These are phyloP conservation scores for Tolypocladium inflatum DNA, from an alignment of 2,329 filamentous ascomycete species.

Conservation along the genomic window DNA sequence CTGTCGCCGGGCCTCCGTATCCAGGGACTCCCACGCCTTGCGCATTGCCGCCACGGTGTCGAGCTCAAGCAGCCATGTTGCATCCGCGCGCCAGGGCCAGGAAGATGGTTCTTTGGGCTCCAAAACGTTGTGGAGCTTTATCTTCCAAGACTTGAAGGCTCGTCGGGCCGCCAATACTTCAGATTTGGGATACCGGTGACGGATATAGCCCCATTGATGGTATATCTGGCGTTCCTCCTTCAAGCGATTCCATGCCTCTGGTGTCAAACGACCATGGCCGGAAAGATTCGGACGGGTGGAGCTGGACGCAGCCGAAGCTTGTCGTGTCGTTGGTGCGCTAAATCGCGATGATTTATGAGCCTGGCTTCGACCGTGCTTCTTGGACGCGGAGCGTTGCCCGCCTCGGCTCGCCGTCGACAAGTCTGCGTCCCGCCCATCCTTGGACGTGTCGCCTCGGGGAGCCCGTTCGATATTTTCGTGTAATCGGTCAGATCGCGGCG, in stretches of 20 bases:
- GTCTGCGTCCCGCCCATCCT: not conserved
- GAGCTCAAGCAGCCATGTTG: conserved; percentile 19
- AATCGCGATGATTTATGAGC: not conserved
- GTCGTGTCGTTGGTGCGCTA: not conserved
- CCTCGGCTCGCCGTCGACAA: not conserved
- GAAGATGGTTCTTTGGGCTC: conserved; percentile 7
- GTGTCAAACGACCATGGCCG: not conserved
- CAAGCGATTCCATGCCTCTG: not conserved
- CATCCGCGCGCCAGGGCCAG: conserved; percentile 16
- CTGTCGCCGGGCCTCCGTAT: conserved; percentile 12
- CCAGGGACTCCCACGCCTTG: conserved; percentile 20
- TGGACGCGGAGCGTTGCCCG: not conserved
- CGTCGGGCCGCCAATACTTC: conserved; percentile 12
- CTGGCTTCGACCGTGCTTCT: not conserved
- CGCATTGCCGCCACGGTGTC: conserved; percentile 20
- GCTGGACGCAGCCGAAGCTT: not conserved
- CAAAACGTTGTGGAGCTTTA: conserved; percentile 12
- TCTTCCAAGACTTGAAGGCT: conserved; percentile 20
- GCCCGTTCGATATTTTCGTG: not conserved
- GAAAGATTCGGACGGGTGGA: not conserved
- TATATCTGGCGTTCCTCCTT: conserved; percentile 4
- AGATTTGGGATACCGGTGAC: conserved; percentile 13
- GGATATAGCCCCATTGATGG: conserved; percentile 22
- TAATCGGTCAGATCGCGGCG: not conserved
- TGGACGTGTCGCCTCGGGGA: not conserved